Percentiles rank a stretch among this genome's conserved stretches.
These are phyloP conservation scores for Colletotrichum horii DNA, from an alignment of 2,329 filamentous ascomycete genomes.

Conservation along the genomic window DNA sequence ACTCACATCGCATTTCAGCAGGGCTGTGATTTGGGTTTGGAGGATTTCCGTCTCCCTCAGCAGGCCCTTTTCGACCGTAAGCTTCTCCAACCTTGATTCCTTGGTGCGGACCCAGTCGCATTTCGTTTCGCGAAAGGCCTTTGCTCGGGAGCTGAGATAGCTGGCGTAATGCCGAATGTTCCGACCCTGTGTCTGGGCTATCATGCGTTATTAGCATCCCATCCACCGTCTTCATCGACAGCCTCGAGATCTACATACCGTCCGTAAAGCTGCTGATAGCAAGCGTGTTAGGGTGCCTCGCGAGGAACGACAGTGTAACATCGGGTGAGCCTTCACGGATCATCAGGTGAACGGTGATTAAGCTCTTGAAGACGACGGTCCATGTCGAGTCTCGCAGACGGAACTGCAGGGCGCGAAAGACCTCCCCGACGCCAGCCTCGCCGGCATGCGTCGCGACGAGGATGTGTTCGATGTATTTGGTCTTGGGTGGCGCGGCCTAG, in stretches of 20 bases:
- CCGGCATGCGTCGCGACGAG: constrained; percentile 93
- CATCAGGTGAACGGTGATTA: constrained; percentile 97
- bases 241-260: constrained; percentile 60
- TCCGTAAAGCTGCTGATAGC: constrained; percentile 92
- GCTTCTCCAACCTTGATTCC: constrained; percentile 81
- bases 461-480: constrained; percentile 99
- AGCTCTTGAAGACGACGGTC: constrained; percentile 98
- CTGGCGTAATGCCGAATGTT: constrained; percentile 93
- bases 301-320: constrained; percentile 83
- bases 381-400: constrained; percentile 94
- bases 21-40: constrained; percentile 82
- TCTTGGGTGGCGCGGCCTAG: constrained; percentile 81
- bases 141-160: constrained; percentile 83
- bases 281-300: constrained; percentile 81
- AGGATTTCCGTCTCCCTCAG: constrained; percentile 90
- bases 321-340: constrained; percentile 93
- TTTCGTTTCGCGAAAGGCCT: constrained; percentile 82
- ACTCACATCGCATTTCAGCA: constrained; percentile 89
- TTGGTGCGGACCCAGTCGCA: constrained; percentile 88
- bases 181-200: constrained; percentile 91
- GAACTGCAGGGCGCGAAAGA: constrained; percentile 90
- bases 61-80: constrained; percentile 90
- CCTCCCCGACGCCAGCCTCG: constrained; percentile 92
- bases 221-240: not conserved
- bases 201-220: not conserved